phyloP scores from a whole-genome alignment of 768 basidiomycete genomes.

The Boletus rubroflammeus region DNA sequence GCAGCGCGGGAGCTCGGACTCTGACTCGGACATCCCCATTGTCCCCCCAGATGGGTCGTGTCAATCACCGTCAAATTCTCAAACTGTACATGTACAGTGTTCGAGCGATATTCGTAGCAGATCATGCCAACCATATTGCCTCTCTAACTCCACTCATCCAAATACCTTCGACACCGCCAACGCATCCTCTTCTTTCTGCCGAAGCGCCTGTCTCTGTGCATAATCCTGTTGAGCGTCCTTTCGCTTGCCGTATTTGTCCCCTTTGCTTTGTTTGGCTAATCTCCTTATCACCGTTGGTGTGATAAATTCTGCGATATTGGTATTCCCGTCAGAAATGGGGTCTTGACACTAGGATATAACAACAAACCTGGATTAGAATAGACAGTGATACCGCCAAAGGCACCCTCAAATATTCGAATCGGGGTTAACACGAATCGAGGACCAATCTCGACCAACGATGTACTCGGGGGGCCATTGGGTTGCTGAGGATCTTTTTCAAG shows the following conservation, averaged over 20 bases:
- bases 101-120: background rate
- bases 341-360: background rate
- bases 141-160: conserved; percentile 45
- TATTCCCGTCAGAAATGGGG: background rate
- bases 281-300: conserved; percentile 82
- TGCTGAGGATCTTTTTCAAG: conserved; percentile 91
- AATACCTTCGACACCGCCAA: conserved; percentile 89
- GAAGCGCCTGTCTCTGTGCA: conserved; percentile 56
- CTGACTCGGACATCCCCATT: conserved; percentile 17
- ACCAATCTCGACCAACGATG: conserved; percentile 92
- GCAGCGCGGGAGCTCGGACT: background rate
- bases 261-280: conserved; percentile 63
- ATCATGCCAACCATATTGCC: background rate
- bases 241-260: conserved; percentile 75
- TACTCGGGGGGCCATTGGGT: conserved; percentile 80
- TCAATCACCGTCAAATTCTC: background rate
- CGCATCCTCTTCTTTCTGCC: conserved; percentile 68
- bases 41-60: conserved; percentile 4
- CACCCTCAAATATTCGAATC: conserved; percentile 97
- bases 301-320: conserved; percentile 68
- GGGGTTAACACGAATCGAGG: conserved; percentile 97
- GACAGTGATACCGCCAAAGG: conserved; percentile 91
- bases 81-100: background rate
- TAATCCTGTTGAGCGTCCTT: conserved; percentile 76
- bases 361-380: conserved; percentile 88